A percentile compares a stretch with the other conserved stretches of the same genome.
Evolutionary conservation across 352 stramenopile species (phyloP).

Genomic region (Aphanomyces euteiches): DNA sequence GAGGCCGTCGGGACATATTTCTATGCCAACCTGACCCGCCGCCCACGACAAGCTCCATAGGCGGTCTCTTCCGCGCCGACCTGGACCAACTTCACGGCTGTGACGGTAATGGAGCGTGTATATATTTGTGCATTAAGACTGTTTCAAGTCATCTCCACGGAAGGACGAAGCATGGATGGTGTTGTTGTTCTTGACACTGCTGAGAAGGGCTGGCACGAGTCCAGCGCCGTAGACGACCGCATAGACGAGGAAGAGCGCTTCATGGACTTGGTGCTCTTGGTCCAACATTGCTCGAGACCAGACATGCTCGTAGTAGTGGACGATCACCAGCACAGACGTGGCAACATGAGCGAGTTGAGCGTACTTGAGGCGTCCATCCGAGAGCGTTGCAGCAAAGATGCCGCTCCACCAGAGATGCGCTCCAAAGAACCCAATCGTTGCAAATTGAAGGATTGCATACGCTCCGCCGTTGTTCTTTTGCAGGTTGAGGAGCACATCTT

Average conservation of each 20-base stretch:
- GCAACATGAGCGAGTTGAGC: conserved; percentile 14
- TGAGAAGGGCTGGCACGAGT: conserved; percentile 16
- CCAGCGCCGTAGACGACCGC: conserved; percentile 16
- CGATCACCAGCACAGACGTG: neutral
- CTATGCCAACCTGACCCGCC: too few species aligned
- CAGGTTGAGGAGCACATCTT: conserved; percentile 14
- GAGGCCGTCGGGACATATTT: too few species aligned
- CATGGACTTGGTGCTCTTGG: conserved; percentile 22
- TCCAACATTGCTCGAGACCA: conserved; percentile 23
- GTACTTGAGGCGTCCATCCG: conserved; percentile 9
- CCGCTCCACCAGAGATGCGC: conserved; percentile 11
- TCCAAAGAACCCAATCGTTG: conserved; percentile 11
- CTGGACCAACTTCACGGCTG: too few species aligned
- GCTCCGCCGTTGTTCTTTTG: conserved; percentile 3
- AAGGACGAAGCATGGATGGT: neutral
- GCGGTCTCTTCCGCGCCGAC: too few species aligned
- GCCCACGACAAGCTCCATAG: too few species aligned
- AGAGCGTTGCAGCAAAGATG: neutral
- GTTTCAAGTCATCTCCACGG: neutral
- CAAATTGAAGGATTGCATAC: conserved; percentile 17
- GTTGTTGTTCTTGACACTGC: neutral
- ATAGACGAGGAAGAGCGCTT: conserved; percentile 18
- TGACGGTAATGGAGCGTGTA: too few species aligned
- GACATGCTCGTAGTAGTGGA: conserved; percentile 26
- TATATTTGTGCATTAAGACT: neutral